A percentile compares a stretch with the other conserved stretches of the same genome.
These are phyloP conservation scores for Fusarium solani-melongenae DNA, from an alignment of 2,329 filamentous ascomycete species.

Conservation along the genomic window DNA sequence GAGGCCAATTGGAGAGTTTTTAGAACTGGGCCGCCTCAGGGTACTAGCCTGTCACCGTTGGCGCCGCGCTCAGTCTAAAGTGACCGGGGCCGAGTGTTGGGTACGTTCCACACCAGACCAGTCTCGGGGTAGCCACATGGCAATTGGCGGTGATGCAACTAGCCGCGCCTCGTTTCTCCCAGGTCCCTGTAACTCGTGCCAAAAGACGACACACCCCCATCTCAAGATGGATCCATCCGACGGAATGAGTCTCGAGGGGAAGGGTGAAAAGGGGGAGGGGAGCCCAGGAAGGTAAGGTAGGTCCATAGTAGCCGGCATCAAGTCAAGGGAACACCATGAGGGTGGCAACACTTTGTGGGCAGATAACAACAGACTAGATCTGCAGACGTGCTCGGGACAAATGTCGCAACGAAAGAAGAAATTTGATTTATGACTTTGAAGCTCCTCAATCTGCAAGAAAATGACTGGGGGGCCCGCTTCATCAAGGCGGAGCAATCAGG, in stretches of 20 bases:
- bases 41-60: slow-evolving; percentile 14
- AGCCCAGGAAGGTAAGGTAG: background rate
- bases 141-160: slow-evolving; percentile 10
- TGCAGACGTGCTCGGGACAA: background rate
- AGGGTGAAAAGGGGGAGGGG: background rate
- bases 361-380: background rate
- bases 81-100: slow-evolving; percentile 12
- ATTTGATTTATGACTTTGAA: slow-evolving; percentile 14
- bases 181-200: background rate
- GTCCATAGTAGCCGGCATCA: background rate
- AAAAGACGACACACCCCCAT: background rate
- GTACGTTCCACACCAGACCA: slow-evolving; percentile 2
- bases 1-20: background rate
- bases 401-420: slow-evolving; percentile 17
- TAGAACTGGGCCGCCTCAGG: background rate
- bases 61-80: slow-evolving; percentile 10
- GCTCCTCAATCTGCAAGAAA: slow-evolving; percentile 9
- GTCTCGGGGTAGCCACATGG: slow-evolving; percentile 30
- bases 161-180: background rate
- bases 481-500: slow-evolving; percentile 10
- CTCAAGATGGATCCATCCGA: background rate
- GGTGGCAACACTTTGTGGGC: background rate
- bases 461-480: slow-evolving; percentile 5
- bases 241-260: background rate
- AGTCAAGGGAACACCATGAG: background rate